phyloP scores from a whole-genome alignment of 495 filamentous ascomycete species.

The Hypoxylon fragiforme region DNA sequence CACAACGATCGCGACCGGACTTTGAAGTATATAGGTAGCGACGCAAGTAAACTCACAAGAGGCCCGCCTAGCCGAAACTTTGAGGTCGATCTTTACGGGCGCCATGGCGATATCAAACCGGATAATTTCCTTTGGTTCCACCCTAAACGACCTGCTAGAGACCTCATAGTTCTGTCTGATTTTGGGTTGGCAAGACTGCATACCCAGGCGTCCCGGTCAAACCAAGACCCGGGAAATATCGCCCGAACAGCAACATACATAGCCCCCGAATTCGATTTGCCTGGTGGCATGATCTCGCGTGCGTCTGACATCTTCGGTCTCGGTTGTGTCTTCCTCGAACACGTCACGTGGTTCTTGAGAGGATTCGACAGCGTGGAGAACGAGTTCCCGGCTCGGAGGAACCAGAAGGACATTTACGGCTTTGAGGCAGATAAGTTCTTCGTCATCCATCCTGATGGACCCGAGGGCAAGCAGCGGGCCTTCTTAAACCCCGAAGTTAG shows the following conservation, averaged over 20 bases:
- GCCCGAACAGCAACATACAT: constrained; percentile 13
- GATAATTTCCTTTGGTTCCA: constrained; percentile 45
- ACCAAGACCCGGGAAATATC: constrained; percentile 13
- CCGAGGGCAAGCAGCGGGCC: constrained; percentile 3
- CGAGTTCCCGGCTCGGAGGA: neutral
- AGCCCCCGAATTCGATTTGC: constrained; percentile 25
- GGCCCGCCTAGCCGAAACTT: constrained; percentile 6
- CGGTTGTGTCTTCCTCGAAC: constrained; percentile 27
- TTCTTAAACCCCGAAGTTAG: constrained; percentile 8
- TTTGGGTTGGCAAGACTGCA: constrained; percentile 26
- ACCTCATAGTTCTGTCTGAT: constrained; percentile 10
- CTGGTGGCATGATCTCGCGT: constrained; percentile 12
- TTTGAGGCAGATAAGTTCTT: constrained; percentile 25
- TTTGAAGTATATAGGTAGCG: constrained; percentile 1
- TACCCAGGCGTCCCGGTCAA: constrained; percentile 24
- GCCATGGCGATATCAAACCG: constrained; percentile 47
- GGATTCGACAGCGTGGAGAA: constrained; percentile 10
- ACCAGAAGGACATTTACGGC: constrained; percentile 2
- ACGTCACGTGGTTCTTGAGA: constrained; percentile 20
- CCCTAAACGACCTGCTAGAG: neutral
- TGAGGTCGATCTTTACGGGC: constrained; percentile 35
- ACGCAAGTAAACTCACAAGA: neutral
- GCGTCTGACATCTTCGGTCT: constrained; percentile 29
- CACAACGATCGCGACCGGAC: constrained; percentile 16
- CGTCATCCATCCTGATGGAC: neutral